Conservation (phyloP, 805 yeast species). For the Metschnikowia cubensis region DNA sequence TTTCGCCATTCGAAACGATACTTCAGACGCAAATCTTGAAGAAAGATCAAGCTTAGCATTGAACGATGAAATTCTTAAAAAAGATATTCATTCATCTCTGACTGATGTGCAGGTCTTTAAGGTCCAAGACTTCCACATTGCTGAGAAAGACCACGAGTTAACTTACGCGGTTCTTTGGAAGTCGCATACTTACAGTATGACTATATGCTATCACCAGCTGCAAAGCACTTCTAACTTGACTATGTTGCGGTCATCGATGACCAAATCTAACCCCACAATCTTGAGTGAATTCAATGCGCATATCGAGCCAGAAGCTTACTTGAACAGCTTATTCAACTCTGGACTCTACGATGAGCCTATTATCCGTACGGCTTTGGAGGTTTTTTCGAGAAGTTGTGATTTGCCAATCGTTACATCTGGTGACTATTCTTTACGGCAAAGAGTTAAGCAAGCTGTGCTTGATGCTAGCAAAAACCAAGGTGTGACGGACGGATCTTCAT, state of each 20-base stretch:
- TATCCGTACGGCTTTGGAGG: slow-evolving; percentile 49
- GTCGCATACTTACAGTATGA: slow-evolving; percentile 44
- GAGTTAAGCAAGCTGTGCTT: slow-evolving; percentile 15
- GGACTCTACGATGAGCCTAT: slow-evolving; percentile 47
- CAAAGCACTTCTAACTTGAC: slow-evolving; percentile 2
- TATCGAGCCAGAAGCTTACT: slow-evolving; percentile 5
- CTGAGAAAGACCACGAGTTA: not conserved
- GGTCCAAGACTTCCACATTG: slow-evolving; percentile 15
- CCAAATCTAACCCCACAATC: slow-evolving; percentile 22
- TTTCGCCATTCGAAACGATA: slow-evolving; percentile 20
- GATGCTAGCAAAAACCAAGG: slow-evolving; percentile 17
- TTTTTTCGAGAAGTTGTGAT: slow-evolving; percentile 43
- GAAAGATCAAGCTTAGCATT: not conserved
- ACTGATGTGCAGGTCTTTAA: slow-evolving; percentile 7
- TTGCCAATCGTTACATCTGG: slow-evolving; percentile 9
- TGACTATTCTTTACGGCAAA: slow-evolving; percentile 21
- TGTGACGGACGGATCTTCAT: slow-evolving; percentile 44
- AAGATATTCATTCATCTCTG: not conserved
- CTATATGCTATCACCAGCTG: slow-evolving; percentile 7
- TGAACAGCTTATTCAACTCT: slow-evolving; percentile 40
- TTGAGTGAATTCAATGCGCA: slow-evolving; percentile 7
- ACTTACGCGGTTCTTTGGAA: slow-evolving; percentile 52
- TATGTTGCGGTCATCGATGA: slow-evolving; percentile 29
- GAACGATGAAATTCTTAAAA: not conserved
- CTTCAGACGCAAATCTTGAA: not conserved